Evolutionary conservation across 1,139 yeast genomes (phyloP).

Genomic region (Blastobotrys illinoisensis): DNA sequence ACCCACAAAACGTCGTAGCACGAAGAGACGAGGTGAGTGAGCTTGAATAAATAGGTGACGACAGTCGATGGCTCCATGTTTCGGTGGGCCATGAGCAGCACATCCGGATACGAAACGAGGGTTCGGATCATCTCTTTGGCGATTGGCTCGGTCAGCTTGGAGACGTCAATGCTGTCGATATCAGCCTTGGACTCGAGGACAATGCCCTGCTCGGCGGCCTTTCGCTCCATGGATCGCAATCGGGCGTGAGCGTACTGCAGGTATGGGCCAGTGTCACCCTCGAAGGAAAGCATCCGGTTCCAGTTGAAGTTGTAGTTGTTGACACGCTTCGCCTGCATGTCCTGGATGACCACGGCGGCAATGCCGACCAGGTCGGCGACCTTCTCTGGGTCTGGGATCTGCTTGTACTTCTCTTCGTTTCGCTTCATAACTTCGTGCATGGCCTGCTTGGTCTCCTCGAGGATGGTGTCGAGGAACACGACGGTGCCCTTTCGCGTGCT

Average conservation of each 20-base stretch:
- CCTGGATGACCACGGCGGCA: constrained; percentile 98
- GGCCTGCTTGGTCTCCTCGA: constrained; percentile 89
- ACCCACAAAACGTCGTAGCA: constrained; percentile 97
- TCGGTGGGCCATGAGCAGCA: constrained; percentile 73
- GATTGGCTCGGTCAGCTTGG: constrained; percentile 68
- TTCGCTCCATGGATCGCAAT: constrained; percentile 90
- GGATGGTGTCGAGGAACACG: constrained; percentile 88
- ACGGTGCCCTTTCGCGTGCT: constrained; percentile 98
- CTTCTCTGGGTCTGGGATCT: constrained; percentile 89
- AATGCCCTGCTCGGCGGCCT: constrained; percentile 42
- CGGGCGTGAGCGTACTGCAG: constrained; percentile 98
- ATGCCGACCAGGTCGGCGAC: constrained; percentile 96
- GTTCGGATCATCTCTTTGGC: constrained; percentile 71
- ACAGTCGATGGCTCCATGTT: constrained; percentile 91
- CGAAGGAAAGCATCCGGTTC: constrained; percentile 97
- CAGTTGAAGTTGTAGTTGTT: constrained; percentile 95
- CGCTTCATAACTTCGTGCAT: constrained; percentile 98
- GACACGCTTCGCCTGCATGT: constrained; percentile 96
- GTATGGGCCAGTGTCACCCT: constrained; percentile 99
- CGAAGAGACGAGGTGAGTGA: constrained; percentile 90
- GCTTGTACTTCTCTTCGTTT: constrained; percentile 86
- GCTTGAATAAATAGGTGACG: constrained; percentile 86
- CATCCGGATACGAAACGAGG: constrained; percentile 89
- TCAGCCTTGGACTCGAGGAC: constrained; percentile 17
- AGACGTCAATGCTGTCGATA: constrained; percentile 49